These are phyloP conservation scores for Exophiala phaeomuriformis DNA, from an alignment of 2,329 filamentous ascomycete species.

Conservation along the genomic window DNA sequence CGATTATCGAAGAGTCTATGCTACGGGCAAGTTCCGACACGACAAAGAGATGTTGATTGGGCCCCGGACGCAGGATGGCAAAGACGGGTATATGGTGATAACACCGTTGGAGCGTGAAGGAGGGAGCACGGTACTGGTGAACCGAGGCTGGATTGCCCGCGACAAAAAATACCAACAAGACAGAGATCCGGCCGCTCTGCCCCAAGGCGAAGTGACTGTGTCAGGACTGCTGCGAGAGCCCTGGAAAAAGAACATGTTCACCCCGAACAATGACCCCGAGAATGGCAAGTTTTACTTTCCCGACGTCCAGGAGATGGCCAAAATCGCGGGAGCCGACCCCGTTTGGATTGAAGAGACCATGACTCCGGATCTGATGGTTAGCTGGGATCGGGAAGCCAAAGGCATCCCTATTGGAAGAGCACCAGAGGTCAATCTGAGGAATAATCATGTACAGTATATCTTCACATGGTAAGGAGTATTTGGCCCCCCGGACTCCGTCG, in stretches of 20 bases:
- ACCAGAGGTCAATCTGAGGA: slow-evolving; percentile 84
- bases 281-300: slow-evolving; percentile 89
- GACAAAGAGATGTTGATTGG: slow-evolving; percentile 96
- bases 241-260: slow-evolving; percentile 98
- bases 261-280: slow-evolving; percentile 78
- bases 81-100: slow-evolving; percentile 84
- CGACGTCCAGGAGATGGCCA: slow-evolving; percentile 86
- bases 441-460: slow-evolving; percentile 97
- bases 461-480: slow-evolving; percentile 75
- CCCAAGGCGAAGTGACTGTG: slow-evolving; percentile 63
- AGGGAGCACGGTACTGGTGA: slow-evolving; percentile 70
- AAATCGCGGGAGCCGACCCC: slow-evolving; percentile 68
- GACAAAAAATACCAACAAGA: slow-evolving; percentile 58
- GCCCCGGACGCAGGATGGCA: slow-evolving; percentile 77
- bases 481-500: slow-evolving; percentile 4
- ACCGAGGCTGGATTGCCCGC: slow-evolving; percentile 86
- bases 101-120: slow-evolving; percentile 73
- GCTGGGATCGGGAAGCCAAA: slow-evolving; percentile 66
- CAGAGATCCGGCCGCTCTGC: slow-evolving; percentile 56
- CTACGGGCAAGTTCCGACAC: slow-evolving; percentile 67
- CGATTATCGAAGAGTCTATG: slow-evolving; percentile 78
- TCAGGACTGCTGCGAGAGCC: slow-evolving; percentile 81
- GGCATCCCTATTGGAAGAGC: slow-evolving; percentile 85
- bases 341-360: slow-evolving; percentile 96
- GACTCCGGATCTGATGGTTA: slow-evolving; percentile 70